Base-by-base conservation (phyloP, 805 yeast genomes). In the Clavispora fructus region DNA sequence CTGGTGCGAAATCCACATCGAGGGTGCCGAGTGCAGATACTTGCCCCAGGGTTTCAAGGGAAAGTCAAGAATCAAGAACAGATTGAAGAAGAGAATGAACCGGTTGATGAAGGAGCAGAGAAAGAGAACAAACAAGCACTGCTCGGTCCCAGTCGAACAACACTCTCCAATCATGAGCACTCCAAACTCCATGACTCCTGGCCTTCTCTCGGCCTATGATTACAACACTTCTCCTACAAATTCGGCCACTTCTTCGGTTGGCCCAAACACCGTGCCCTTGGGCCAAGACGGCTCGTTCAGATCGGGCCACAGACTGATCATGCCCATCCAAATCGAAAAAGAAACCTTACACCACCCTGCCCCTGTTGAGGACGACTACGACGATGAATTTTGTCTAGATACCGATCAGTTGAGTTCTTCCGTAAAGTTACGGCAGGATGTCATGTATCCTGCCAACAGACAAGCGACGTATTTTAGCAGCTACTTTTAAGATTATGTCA, bases 1-100 rank as follows among this genome's bases (percentile, higher is more conserved):
- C 23, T 79, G 83, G 83, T 64, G 78, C 44, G 75, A 71, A 46
- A 58, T 65, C 37, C 83, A 79, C 51, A 69, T 79, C 37, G 75
- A 70, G 52, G 73, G 71, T 8, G 79, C 76, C 41, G 69, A 73
- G 49, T 79, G 83, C 64, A 63, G 60, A 51, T 65, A 54, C 54
- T 64, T 71, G 48, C 77, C 77, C 8, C 42, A 51, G n/a, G 75
- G 75, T 1, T 71, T 70, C 51, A 64, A 68, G 48, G 77, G 77
- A 17, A 70, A 69, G 51, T 66, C 73, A 8, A 58, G 75, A 51
- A 69, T 71, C 48, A 71, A 71, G 58, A 71, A 71, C 57, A 61
- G 69, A 44, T 56, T 71, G 50, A 67, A 62, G 61, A 69, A 68
- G 55, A 69, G 67, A 52, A 56, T 69, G 55, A 57, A 63, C 40